Percentiles rank a stretch among this genome's conserved stretches.
Conservation (phyloP, 2,329 filamentous ascomycete species). For the Fusarium subglutinans region DNA sequence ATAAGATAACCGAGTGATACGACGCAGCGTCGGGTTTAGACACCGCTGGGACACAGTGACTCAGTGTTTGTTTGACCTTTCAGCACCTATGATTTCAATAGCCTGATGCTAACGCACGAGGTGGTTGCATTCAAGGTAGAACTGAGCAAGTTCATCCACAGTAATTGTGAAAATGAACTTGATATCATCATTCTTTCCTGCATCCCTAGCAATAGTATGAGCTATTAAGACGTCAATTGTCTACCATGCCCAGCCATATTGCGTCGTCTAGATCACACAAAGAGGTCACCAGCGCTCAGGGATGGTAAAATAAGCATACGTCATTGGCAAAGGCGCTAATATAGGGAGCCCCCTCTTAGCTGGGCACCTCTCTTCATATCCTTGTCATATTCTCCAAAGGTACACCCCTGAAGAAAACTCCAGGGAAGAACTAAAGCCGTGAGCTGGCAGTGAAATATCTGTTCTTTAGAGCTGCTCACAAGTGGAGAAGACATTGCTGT, state of each 20-base stretch:
- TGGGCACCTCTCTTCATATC: not conserved
- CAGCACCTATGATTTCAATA: rapidly evolving
- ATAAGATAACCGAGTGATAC: not conserved
- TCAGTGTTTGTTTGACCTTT: not conserved
- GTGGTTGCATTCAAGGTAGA: not conserved
- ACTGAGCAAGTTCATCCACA: not conserved
- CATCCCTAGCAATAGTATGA: rapidly evolving
- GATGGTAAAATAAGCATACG: not conserved
- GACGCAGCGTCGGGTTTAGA: not conserved
- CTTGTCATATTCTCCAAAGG: not conserved
- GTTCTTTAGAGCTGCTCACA: not conserved
- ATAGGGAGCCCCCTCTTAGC: not conserved
- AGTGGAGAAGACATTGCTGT: not conserved
- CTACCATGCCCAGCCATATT: rapidly evolving
- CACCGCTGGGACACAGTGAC: not conserved
- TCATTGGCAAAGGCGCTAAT: not conserved
- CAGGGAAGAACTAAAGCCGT: not conserved
- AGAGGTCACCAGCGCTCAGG: not conserved
- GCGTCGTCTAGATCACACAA: no score
- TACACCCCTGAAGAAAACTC: rapidly evolving
- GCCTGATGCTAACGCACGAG: not conserved
- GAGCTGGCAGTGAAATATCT: rapidly evolving
- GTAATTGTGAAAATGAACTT: rapidly evolving
- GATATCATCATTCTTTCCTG: rapidly evolving
- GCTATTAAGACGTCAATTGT: rapidly evolving